Percentiles rank a stretch among this genome's conserved stretches.
These are phyloP conservation scores for Coemansia sp. DNA, from an alignment of 192 early-diverging fungal genomes.

Conservation along the genomic window DNA sequence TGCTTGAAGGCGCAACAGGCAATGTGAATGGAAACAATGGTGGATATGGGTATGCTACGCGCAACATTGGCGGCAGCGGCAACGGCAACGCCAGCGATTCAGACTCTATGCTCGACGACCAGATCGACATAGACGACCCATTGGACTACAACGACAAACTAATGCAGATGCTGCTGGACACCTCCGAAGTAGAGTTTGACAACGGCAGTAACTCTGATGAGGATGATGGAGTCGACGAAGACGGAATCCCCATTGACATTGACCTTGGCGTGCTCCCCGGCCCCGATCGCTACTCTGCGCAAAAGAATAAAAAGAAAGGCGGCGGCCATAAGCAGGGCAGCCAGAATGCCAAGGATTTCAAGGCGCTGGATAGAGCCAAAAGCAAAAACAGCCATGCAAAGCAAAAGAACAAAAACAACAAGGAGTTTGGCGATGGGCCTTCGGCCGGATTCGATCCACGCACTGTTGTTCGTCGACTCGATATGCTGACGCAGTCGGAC, in stretches of 20 bases:
- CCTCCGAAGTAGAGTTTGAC: constrained; percentile 2
- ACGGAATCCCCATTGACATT: constrained; percentile 31
- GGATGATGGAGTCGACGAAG: constrained; percentile 28
- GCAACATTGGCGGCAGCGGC: constrained; percentile 30
- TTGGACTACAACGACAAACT: constrained; percentile 22
- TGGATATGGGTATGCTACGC: constrained; percentile 8
- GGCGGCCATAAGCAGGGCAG: constrained; percentile 3
- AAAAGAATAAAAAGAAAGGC: constrained; percentile 5
- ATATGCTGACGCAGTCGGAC: constrained; percentile 20
- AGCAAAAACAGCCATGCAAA: constrained; percentile 13
- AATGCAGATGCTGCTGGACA: constrained; percentile 8
- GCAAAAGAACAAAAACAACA: constrained; percentile 5
- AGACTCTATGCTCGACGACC: constrained; percentile 7
- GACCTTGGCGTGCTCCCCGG: constrained; percentile 23
- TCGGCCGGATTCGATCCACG: constrained; percentile 36
- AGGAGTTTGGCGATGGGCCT: constrained; percentile 7
- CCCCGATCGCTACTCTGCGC: background rate
- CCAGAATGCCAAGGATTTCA: constrained; percentile 14
- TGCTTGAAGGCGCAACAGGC: constrained; percentile 4
- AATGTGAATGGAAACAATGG: background rate
- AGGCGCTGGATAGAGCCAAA: constrained; percentile 18
- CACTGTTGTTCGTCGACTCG: constrained; percentile 30
- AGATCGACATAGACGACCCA: constrained; percentile 26
- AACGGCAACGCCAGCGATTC: too few relatives aligned
- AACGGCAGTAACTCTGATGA: constrained; percentile 6